Evolutionary conservation across 768 basidiomycete species (phyloP).

Genomic region (Suillus clintonianus): DNA sequence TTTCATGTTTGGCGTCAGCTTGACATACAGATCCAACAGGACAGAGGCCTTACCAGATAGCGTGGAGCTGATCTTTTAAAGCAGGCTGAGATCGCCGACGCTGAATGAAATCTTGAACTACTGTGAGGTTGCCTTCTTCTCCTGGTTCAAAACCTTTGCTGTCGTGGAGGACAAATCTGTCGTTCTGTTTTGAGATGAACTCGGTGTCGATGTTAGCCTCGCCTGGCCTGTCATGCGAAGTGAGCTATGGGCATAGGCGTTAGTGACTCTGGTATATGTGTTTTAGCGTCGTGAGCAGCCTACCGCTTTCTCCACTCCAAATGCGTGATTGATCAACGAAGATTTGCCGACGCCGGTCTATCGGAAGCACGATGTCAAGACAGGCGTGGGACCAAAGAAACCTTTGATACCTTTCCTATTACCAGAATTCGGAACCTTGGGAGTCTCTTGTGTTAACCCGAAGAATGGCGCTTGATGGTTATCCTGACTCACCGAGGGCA

Average conservation of each 20-base stretch:
- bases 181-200: slow-evolving; percentile 12
- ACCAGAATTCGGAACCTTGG: slow-evolving; percentile 8
- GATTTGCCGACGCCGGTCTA: slow-evolving; percentile 10
- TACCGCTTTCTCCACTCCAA: slow-evolving; percentile 2
- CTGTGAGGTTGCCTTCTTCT: not conserved
- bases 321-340: slow-evolving; percentile 1
- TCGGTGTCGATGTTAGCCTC: slow-evolving; percentile 14
- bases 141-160: slow-evolving; percentile 17
- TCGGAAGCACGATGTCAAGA: not conserved
- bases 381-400: too few species aligned
- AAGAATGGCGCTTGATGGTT: not conserved
- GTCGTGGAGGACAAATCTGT: slow-evolving; percentile 16
- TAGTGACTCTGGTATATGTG: not conserved
- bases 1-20: not conserved
- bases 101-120: slow-evolving; percentile 12
- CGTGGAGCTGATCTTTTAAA: slow-evolving; percentile 14
- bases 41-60: slow-evolving; percentile 10
- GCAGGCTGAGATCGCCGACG: not conserved
- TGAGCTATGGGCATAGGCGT: not conserved
- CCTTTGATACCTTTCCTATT: slow-evolving; percentile 4
- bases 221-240: not conserved
- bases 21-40: not conserved
- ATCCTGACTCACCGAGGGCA: slow-evolving; percentile 5
- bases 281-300: not conserved
- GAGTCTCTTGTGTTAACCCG: too few species aligned